Evolutionary conservation across 1,284 basidiomycete species (phyloP), one percentile per base, ranked within the genome.

Genomic region (Hymenochaete sp.): DNA sequence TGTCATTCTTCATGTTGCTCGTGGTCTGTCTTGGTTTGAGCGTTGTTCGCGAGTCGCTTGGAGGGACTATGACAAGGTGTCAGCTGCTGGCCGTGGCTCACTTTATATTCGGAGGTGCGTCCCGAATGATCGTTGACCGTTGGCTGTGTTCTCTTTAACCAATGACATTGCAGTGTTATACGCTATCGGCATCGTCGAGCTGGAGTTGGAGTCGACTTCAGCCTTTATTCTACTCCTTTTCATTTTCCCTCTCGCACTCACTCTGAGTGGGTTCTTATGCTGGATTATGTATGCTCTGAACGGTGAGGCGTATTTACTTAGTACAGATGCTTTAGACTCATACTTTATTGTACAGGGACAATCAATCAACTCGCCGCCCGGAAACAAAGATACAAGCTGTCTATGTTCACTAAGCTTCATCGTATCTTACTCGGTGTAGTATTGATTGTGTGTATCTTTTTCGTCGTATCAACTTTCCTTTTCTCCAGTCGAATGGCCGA

Each of bases 271-370:
- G 1, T 98, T 98, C 72, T 73, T 98, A 35, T 75, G 95, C 57
- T 98, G 95, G 95, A 98, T 93, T 49, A 79, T 93, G 64, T 82
- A 91, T 60, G 77, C 84, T n/a, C 67, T 93, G 45, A 90, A 91
- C 56, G 80, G 87, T 87, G 54, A 26, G 70, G 62, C 38, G 9
- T 22, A 31, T 9, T 28, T 18, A 35, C 21, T 27, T 6, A 35
- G 45, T 38, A 27, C 7, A 44, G 50, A 47, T 9, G 41, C 55
- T n/a, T 51, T 42, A 19, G n/a, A 40, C 41, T 25, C 33, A 37
- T 24, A 36, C 36, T 19, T 31, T 21, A 35, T 16, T 29, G 37
- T 42, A 5, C 55, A 90, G 86, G 79, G 21, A 95, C 93, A 0
- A 93, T 95, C 59, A 65, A 75, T 5, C 86, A 95, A 60, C 77